Evolutionary conservation across 2,329 filamentous ascomycete species (phyloP).

Genomic region (Trichoderma aggressivum): DNA sequence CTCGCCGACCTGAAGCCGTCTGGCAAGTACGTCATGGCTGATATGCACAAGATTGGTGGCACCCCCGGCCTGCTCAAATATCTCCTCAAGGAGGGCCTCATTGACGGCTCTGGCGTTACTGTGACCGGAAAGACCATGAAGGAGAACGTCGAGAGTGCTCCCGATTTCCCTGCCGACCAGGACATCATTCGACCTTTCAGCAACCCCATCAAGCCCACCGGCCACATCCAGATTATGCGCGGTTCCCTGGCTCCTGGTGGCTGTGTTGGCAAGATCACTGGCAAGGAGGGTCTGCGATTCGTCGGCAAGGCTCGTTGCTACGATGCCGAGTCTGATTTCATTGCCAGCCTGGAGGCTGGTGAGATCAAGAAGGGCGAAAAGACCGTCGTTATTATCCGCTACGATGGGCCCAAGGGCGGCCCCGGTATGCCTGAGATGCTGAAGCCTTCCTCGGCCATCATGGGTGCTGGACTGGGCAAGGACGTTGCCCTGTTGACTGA

Average conservation of each 20-base stretch:
- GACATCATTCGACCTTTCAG: conserved; percentile 75
- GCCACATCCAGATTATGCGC: conserved; percentile 83
- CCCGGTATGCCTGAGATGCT: conserved; percentile 95
- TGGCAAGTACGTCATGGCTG: conserved; percentile 83
- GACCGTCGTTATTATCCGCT: conserved; percentile 85
- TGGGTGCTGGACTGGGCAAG: conserved; percentile 80
- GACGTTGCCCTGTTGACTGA: conserved; percentile 74
- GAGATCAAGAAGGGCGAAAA: conserved; percentile 82
- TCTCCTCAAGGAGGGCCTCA: conserved; percentile 75
- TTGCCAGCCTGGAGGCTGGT: conserved; percentile 71
- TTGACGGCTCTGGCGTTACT: conserved; percentile 76
- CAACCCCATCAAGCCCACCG: conserved; percentile 82
- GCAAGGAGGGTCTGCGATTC: conserved; percentile 85
- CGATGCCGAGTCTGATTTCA: conserved; percentile 78
- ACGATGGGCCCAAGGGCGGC: conserved; percentile 89
- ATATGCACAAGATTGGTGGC: conserved; percentile 80
- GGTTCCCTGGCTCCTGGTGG: conserved; percentile 83
- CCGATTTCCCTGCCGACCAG: conserved; percentile 72
- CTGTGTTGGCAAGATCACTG: conserved; percentile 89
- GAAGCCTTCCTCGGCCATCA: conserved; percentile 87
- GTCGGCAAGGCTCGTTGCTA: conserved; percentile 78
- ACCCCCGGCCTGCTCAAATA: conserved; percentile 85
- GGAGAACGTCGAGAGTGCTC: conserved; percentile 75
- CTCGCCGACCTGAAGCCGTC: conserved; percentile 81
- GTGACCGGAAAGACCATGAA: conserved; percentile 88